Evolutionary conservation across 805 yeast species (phyloP).

Genomic region (Lipomyces lipofer): DNA sequence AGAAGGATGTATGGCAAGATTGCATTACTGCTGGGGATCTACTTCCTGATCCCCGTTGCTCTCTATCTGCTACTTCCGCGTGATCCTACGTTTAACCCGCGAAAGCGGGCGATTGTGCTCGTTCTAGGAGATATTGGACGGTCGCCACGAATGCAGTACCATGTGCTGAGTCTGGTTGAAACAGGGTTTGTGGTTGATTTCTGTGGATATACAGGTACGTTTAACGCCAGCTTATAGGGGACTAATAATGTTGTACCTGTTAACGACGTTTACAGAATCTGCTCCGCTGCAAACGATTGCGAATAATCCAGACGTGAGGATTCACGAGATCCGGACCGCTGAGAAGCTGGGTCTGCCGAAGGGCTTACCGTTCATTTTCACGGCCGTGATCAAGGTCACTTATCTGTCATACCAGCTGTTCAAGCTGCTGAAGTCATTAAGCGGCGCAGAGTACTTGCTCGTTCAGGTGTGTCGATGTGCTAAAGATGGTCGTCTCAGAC

Average conservation of each 20-base stretch:
- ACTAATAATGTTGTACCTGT: not conserved
- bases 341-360: slow-evolving; percentile 25
- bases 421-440: slow-evolving; percentile 50
- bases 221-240: not conserved
- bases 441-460: slow-evolving; percentile 67
- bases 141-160: slow-evolving; percentile 93
- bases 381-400: slow-evolving; percentile 60
- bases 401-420: slow-evolving; percentile 42
- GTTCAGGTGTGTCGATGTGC: slow-evolving; percentile 40
- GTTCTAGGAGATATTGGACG: slow-evolving; percentile 94
- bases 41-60: slow-evolving; percentile 26
- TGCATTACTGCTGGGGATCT: slow-evolving; percentile 21
- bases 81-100: slow-evolving; percentile 23
- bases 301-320: slow-evolving; percentile 34
- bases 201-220: slow-evolving; percentile 64
- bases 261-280: slow-evolving; percentile 14
- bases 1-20: too few relatives aligned
- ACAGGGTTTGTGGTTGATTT: slow-evolving; percentile 73
- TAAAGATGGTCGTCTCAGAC: too few relatives aligned
- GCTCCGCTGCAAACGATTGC: slow-evolving; percentile 33
- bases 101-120: slow-evolving; percentile 64
- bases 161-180: slow-evolving; percentile 73
- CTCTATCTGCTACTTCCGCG: slow-evolving; percentile 26
- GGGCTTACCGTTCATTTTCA: slow-evolving; percentile 54
- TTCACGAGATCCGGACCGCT: slow-evolving; percentile 38